These are phyloP conservation scores for Neocallimastix lanati DNA, from an alignment of 192 early-diverging fungal genomes.

Conservation along the genomic window DNA sequence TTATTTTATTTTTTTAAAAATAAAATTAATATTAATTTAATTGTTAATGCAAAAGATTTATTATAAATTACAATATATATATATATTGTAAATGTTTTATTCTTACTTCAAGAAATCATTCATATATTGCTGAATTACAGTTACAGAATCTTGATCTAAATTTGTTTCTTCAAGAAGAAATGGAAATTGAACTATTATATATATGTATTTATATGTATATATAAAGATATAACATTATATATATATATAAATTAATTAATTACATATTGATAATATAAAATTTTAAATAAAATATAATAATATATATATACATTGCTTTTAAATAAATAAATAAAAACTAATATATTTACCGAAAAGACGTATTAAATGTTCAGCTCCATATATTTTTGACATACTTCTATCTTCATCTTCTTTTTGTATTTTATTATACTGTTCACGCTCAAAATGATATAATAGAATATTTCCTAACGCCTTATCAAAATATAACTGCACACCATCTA, in stretches of 20 bases:
- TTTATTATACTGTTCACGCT: constrained; percentile 84
- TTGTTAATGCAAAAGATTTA: too few relatives aligned
- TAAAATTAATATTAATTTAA: too few relatives aligned
- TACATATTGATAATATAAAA: too few relatives aligned
- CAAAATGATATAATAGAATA: constrained; percentile 85
- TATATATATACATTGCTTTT: too few relatives aligned
- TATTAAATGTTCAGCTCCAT: constrained; percentile 89
- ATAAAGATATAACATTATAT: background rate
- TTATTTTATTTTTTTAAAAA: too few relatives aligned
- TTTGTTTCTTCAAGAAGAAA: background rate
- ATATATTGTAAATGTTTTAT: too few relatives aligned
- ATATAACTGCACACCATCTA: constrained; percentile 71
- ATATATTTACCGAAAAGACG: constrained; percentile 84
- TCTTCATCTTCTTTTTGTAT: constrained; percentile 47
- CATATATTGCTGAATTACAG: background rate
- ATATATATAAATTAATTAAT: too few relatives aligned
- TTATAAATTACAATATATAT: too few relatives aligned
- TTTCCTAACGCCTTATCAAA: constrained; percentile 88
- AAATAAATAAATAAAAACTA: too few relatives aligned
- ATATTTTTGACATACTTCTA: constrained; percentile 68
- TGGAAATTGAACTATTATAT: background rate
- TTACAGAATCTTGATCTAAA: background rate
- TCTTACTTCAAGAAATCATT: background rate
- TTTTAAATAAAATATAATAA: too few relatives aligned
- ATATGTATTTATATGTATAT: too few relatives aligned